These are phyloP conservation scores for Fusarium albosuccineum DNA, from an alignment of 2,329 filamentous ascomycete species.

Conservation along the genomic window DNA sequence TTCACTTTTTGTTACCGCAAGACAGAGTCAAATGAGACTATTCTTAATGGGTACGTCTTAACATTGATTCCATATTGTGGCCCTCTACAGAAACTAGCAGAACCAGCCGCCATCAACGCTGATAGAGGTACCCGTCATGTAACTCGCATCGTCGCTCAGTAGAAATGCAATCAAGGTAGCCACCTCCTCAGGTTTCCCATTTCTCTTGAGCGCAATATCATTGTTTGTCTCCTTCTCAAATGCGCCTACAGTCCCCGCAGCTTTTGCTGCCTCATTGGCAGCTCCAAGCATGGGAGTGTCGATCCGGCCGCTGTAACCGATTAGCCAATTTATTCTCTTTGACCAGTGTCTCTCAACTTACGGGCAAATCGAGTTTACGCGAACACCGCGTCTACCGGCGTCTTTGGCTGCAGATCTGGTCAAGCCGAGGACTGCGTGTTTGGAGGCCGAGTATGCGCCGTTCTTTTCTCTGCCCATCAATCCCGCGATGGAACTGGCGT, in stretches of 20 bases:
- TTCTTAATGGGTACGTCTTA: too few relatives aligned
- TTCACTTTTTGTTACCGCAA: neutral
- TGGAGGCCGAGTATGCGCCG: slow-evolving; percentile 48
- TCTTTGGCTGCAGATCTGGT: slow-evolving; percentile 50
- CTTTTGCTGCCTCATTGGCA: slow-evolving; percentile 25
- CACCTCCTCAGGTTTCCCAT: slow-evolving; percentile 45
- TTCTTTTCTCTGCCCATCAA: slow-evolving; percentile 51
- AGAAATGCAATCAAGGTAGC: slow-evolving; percentile 47
- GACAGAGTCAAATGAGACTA: too few relatives aligned
- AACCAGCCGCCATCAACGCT: slow-evolving; percentile 48
- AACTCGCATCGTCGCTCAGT: slow-evolving; percentile 46
- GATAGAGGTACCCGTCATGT: slow-evolving; percentile 43
- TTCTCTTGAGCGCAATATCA: slow-evolving; percentile 39
- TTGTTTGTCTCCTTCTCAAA: slow-evolving; percentile 28
- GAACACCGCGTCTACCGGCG: slow-evolving; percentile 41
- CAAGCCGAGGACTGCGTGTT: slow-evolving; percentile 50
- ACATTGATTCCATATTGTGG: neutral
- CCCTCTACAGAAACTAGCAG: slow-evolving; percentile 25
- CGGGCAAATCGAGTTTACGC: slow-evolving; percentile 49
- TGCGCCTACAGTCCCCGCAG: slow-evolving; percentile 11
- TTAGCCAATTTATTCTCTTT: too few relatives aligned
- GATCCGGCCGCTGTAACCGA: slow-evolving; percentile 41
- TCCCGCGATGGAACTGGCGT: slow-evolving; percentile 58
- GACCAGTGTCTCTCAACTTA: too few relatives aligned
- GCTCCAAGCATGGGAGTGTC: slow-evolving; percentile 48